Evolutionary conservation across 2,329 filamentous ascomycete species (phyloP), one percentile per base, ranked within the genome.

Genomic region (Colletotrichum sojae): DNA sequence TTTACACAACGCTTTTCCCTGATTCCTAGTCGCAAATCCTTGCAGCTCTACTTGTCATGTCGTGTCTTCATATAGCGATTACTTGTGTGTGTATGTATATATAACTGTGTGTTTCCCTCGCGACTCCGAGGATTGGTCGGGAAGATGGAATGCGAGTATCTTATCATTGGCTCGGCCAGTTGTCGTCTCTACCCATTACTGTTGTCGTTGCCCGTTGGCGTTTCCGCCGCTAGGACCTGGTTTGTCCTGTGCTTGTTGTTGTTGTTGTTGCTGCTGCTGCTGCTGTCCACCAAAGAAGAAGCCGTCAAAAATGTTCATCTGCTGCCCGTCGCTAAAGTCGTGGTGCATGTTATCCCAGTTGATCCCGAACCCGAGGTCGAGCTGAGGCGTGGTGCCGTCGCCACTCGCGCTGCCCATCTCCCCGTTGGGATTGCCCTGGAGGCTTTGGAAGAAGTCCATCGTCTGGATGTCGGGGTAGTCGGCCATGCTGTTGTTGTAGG

Each of bases 271-370:
- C 18, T 43, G 63, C 25, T 58, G 55, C 48, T 52, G 66, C 71
- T 82, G 82, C 72, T 86, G 85, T 0, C 86, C 86, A 1, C 90
- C 90, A 76, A 92, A 92, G 81, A 92, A 92, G 76, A 93, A 93
- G 0, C 89, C 89, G 75, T 93, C 91, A 78, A 94, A 93, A 0
- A 91, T 86, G 67, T 92, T 88, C 75, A 92, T 85, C 77, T 89
- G 85, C 76, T 88, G 83, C 58, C 84, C 84, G 54, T 90, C 86
- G 67, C 84, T 84, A 67, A 86, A 91, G 73, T 92, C 90, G 73
- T 91, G 89, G 74, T 89, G 85, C 75, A 90, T 83, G 13, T 85
- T 83, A 69, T 89, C 85, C 87, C 88, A 90, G 40, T 90, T 90
- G 53, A 93, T 84, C 64, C 90, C 90, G 71, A 91, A 90, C 0